A percentile compares a stretch with the other conserved stretches of the same genome.
Conservation (phyloP, 352 stramenopile genomes). For the Globisporangium iwayamae region DNA sequence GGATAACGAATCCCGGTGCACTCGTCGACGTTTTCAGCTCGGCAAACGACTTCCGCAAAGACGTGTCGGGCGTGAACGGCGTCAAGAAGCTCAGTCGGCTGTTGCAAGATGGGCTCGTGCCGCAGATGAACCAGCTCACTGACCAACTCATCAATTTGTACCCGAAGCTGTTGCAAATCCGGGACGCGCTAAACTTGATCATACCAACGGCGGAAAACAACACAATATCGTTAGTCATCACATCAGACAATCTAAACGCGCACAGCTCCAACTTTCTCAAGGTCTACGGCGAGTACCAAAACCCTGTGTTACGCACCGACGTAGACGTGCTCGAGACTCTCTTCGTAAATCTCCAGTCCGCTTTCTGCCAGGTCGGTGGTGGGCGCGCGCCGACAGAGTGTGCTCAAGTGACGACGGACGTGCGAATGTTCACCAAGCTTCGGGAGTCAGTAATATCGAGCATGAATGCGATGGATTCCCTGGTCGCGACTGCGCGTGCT, state of each 20-base stretch:
- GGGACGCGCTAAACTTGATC: not conserved
- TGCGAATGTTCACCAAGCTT: not conserved
- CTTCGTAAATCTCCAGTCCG: slow-evolving; percentile 2
- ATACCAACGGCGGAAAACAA: not conserved
- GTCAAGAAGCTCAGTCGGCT: slow-evolving; percentile 1
- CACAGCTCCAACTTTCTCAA: slow-evolving; percentile 2
- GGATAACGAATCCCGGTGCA: not conserved
- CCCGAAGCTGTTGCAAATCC: not conserved
- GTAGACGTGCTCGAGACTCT: slow-evolving; percentile 3
- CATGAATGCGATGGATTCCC: not conserved
- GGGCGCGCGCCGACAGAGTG: not conserved
- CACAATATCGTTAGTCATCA: too few species aligned
- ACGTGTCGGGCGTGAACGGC: not conserved
- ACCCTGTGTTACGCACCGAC: not conserved
- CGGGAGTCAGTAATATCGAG: not conserved
- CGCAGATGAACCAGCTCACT: slow-evolving; percentile 4
- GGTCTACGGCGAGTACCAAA: slow-evolving; percentile 1
- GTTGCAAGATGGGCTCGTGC: slow-evolving; percentile 3
- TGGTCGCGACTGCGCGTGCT: not conserved
- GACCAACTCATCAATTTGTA: not conserved
- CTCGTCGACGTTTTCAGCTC: slow-evolving; percentile 1
- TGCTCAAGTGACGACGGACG: not conserved
- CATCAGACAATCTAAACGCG: not conserved
- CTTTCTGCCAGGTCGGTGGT: not conserved
- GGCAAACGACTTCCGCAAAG: slow-evolving; percentile 6